Evolutionary conservation across 2,329 filamentous ascomycete species (phyloP).

Genomic region (Botryosphaeria agaves): DNA sequence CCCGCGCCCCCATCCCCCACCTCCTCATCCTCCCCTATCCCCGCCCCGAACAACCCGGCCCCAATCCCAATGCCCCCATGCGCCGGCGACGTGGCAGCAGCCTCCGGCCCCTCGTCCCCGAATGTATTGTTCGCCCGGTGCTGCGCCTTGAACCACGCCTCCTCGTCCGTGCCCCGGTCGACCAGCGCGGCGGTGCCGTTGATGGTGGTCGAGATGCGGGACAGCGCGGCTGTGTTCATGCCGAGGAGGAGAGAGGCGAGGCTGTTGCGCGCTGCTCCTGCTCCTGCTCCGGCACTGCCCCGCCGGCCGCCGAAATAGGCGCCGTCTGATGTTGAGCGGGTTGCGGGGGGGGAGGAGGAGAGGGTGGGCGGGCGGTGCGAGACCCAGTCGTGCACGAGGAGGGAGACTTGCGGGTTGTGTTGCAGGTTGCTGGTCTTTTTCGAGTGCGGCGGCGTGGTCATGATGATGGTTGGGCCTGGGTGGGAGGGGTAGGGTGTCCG

Average conservation of each 20-base stretch:
- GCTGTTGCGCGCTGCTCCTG: constrained; percentile 36
- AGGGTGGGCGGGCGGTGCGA: constrained; percentile 75
- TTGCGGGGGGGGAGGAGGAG: constrained; percentile 25
- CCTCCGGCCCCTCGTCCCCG: constrained; percentile 34
- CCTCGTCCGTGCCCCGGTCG: constrained; percentile 57
- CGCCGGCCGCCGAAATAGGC: constrained; percentile 34
- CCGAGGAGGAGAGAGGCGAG: constrained; percentile 74
- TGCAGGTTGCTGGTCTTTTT: constrained; percentile 70
- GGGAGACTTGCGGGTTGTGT: constrained; percentile 70
- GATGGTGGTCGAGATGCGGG: constrained; percentile 82
- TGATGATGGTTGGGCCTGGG: constrained; percentile 53
- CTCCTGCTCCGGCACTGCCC: constrained; percentile 45
- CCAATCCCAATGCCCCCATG: constrained; percentile 21
- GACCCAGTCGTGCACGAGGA: constrained; percentile 97
- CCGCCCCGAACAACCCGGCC: constrained; percentile 14
- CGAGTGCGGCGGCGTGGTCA: constrained; percentile 78
- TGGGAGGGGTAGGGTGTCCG: constrained; percentile 44
- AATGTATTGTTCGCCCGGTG: constrained; percentile 92
- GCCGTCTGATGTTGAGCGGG: constrained; percentile 21
- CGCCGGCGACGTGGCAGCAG: too few relatives aligned
- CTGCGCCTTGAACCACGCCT: constrained; percentile 62
- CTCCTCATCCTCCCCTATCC: constrained; percentile 12
- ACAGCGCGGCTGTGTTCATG: constrained; percentile 77
- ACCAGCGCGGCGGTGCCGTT: constrained; percentile 71
- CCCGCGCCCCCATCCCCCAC: constrained; percentile 34